Evolutionary conservation across 2,329 filamentous ascomycete genomes (phyloP).

Genomic region (Conoideocrella luteorostrata): DNA sequence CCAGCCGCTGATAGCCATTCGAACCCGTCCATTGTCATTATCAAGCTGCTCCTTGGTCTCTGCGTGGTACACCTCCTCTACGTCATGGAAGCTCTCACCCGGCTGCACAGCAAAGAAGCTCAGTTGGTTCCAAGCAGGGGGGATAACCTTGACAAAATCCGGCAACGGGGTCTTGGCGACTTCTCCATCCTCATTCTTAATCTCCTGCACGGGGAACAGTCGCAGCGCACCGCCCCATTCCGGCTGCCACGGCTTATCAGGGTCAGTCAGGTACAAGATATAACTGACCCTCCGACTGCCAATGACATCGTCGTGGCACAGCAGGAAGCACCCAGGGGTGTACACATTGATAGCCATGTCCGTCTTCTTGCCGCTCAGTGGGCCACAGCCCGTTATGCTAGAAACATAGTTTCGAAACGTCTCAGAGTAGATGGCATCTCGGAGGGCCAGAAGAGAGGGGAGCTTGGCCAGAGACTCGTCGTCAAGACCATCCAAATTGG

Average conservation of each 20-base stretch:
- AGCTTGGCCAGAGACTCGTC: slow-evolving; percentile 78
- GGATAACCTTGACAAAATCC: slow-evolving; percentile 74
- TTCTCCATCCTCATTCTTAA: slow-evolving; percentile 58
- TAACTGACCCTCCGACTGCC: slow-evolving; percentile 95
- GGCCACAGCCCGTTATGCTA: slow-evolving; percentile 76
- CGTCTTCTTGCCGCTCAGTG: slow-evolving; percentile 86
- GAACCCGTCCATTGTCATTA: slow-evolving; percentile 67
- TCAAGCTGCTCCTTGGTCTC: slow-evolving; percentile 51
- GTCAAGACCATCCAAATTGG: slow-evolving; percentile 91
- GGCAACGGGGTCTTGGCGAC: slow-evolving; percentile 74
- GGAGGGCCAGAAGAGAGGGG: slow-evolving; percentile 83
- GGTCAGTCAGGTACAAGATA: slow-evolving; percentile 91
- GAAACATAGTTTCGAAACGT: slow-evolving; percentile 86
- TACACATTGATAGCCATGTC: slow-evolving; percentile 99
- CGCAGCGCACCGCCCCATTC: slow-evolving; percentile 91
- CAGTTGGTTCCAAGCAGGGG: slow-evolving; percentile 93
- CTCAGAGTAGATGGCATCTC: slow-evolving; percentile 88
- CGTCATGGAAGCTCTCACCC: slow-evolving; percentile 98
- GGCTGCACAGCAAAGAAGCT: slow-evolving; percentile 98
- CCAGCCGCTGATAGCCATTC: slow-evolving; percentile 99
- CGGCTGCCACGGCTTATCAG: slow-evolving; percentile 81
- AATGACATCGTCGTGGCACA: slow-evolving; percentile 98
- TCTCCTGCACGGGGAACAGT: slow-evolving; percentile 67
- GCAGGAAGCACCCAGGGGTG: slow-evolving; percentile 87
- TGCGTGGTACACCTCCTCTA: slow-evolving; percentile 90